A percentile compares a stretch with the other conserved stretches of the same genome.
Evolutionary conservation across 129 eudicot species (phyloP).

Genomic region (Apium graveolens): DNA sequence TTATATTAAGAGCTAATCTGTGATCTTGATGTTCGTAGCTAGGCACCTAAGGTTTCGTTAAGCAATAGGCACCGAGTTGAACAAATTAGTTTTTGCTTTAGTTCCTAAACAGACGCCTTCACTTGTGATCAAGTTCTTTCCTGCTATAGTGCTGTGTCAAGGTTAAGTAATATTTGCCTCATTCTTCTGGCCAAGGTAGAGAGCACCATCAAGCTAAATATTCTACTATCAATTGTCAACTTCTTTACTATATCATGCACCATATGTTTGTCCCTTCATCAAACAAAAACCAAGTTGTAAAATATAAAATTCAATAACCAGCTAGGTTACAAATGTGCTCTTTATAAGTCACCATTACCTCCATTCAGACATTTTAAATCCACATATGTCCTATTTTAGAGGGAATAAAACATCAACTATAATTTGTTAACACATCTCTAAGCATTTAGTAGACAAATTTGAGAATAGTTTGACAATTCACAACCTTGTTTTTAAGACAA

Average conservation of each 20-base stretch:
- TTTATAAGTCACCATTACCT: not conserved
- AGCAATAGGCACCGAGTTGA: not conserved
- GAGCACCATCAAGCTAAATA: not conserved
- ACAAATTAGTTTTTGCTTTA: too few relatives aligned
- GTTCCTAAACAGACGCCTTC: not conserved
- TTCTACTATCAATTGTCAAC: constrained; percentile 13
- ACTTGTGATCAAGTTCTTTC: not conserved
- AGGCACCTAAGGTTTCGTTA: not conserved
- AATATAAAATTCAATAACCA: not conserved
- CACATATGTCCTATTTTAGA: not conserved
- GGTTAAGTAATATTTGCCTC: not conserved
- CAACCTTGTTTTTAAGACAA: not conserved
- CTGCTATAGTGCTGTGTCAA: not conserved
- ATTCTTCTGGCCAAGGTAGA: not conserved
- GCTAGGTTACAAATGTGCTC: not conserved
- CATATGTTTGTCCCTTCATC: not conserved
- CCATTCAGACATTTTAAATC: not conserved
- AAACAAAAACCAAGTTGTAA: not conserved
- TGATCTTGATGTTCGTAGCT: not conserved
- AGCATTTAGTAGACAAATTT: not conserved
- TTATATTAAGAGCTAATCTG: not conserved
- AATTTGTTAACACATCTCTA: not conserved
- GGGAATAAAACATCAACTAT: not conserved
- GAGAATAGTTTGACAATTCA: not conserved
- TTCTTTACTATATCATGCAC: not conserved